Conservation (phyloP, 2,329 filamentous ascomycete genomes). For the Pseudocercospora ulei region DNA sequence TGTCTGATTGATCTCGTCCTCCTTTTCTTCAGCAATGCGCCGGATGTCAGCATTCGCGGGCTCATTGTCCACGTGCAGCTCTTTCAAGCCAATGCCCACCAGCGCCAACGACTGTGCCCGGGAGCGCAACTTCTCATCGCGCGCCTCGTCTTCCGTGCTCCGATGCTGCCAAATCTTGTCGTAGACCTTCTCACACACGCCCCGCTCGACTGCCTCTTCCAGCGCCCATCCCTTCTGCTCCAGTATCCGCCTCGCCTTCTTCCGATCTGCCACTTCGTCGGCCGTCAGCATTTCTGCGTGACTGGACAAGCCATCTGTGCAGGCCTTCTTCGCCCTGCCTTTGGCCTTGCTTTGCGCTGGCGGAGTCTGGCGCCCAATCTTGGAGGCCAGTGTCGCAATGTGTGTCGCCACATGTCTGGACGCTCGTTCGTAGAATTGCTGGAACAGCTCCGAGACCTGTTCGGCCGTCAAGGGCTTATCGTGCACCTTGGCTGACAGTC, state of each 20-base stretch:
- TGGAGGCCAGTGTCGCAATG: conserved; percentile 66
- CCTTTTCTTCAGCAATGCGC: conserved; percentile 45
- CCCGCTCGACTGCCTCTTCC: conserved; percentile 84
- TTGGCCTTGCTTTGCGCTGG: conserved; percentile 49
- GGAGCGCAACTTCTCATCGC: conserved; percentile 87
- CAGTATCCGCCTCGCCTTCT: conserved; percentile 64
- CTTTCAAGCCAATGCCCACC: conserved; percentile 81
- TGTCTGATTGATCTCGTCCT: conserved; percentile 60
- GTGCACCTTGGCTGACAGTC: conserved; percentile 76
- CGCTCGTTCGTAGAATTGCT: conserved; percentile 81
- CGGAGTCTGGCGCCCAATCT: conserved; percentile 59
- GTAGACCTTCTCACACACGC: conserved; percentile 50
- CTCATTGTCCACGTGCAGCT: conserved; percentile 69
- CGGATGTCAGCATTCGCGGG: conserved; percentile 47
- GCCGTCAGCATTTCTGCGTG: conserved; percentile 67
- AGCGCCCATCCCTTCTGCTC: conserved; percentile 67
- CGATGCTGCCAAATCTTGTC: conserved; percentile 81
- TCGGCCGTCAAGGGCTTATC: conserved; percentile 74
- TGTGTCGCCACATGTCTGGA: conserved; percentile 78
- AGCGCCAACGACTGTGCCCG: conserved; percentile 82
- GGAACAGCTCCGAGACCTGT: conserved; percentile 73
- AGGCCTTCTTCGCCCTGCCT: conserved; percentile 39
- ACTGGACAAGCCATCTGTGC: conserved; percentile 33
- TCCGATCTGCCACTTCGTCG: conserved; percentile 70
- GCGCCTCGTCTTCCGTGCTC: conserved; percentile 83